These are phyloP conservation scores for Pestalotiopsis sp. DNA, from an alignment of 2,329 filamentous ascomycete species.

Conservation along the genomic window DNA sequence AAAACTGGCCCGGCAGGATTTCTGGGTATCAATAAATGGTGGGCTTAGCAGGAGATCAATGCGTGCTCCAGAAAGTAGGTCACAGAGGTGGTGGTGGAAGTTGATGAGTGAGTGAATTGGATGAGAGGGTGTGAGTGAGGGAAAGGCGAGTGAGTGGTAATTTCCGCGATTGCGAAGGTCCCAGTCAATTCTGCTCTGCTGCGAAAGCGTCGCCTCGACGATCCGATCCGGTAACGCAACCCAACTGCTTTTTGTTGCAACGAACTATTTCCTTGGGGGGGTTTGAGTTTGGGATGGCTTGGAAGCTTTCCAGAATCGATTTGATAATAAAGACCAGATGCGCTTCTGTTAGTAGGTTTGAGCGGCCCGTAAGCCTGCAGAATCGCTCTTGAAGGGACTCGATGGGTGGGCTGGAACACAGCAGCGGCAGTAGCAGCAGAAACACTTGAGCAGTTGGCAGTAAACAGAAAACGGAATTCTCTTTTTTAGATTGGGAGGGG, in stretches of 20 bases:
- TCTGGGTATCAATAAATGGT: constrained; percentile 7
- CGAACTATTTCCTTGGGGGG: too few species aligned
- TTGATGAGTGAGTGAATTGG: not conserved
- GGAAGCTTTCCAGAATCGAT: too few species aligned
- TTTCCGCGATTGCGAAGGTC: constrained; percentile 3
- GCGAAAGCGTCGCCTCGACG: not conserved
- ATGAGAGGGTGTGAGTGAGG: not conserved
- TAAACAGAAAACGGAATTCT: not conserved
- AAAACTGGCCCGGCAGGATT: not conserved
- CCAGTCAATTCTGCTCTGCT: not conserved
- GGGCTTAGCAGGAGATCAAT: constrained; percentile 1
- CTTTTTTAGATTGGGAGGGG: not conserved
- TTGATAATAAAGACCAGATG: too few species aligned
- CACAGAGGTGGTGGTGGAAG: not conserved
- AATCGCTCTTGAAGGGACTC: not conserved
- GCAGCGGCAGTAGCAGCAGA: not conserved
- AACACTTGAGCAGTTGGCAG: not conserved
- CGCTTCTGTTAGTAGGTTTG: not conserved
- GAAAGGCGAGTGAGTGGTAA: not conserved
- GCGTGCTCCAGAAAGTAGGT: not conserved
- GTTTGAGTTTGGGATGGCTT: too few species aligned
- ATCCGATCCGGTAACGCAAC: not conserved
- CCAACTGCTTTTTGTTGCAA: too few species aligned
- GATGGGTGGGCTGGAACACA: not conserved
- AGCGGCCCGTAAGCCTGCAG: not conserved